phyloP scores from a whole-genome alignment of 305 asterid species.

The Rubia tinctorum region DNA sequence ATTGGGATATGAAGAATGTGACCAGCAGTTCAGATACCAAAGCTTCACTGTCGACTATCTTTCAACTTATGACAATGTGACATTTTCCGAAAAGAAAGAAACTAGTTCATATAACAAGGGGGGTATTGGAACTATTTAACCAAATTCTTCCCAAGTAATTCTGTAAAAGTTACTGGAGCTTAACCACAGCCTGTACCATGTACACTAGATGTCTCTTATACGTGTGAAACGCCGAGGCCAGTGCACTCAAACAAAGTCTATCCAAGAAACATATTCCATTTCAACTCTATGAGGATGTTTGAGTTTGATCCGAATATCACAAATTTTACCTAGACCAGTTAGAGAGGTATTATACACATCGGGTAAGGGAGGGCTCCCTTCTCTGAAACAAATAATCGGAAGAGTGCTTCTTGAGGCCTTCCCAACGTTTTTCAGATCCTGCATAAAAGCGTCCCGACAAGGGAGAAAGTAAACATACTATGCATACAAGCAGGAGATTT shows the following conservation, averaged over 20 bases:
- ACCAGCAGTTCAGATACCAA: background rate
- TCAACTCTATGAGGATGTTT: background rate
- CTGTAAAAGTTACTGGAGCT: background rate
- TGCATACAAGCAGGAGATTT: too few species aligned
- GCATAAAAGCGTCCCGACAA: constrained; percentile 15
- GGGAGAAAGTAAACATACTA: background rate
- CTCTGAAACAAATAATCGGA: constrained; percentile 84
- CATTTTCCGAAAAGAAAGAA: background rate
- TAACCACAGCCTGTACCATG: background rate
- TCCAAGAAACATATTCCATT: background rate
- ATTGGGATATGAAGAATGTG: background rate
- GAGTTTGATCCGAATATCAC: background rate
- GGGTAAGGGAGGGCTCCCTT: constrained; percentile 98
- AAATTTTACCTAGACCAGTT: constrained; percentile 63
- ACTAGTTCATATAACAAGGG: background rate
- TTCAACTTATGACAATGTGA: background rate
- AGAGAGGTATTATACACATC: constrained; percentile 67
- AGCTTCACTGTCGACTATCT: background rate
- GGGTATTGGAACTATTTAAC: background rate
- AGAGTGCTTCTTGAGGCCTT: constrained; percentile 44
- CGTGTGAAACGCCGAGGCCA: background rate
- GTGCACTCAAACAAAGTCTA: background rate
- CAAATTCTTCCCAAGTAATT: background rate
- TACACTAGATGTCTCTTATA: background rate
- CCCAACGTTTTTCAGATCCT: constrained; percentile 51